Evolutionary conservation across 805 yeast genomes (phyloP).

Genomic region (Jamesozyma jinghongensis): DNA sequence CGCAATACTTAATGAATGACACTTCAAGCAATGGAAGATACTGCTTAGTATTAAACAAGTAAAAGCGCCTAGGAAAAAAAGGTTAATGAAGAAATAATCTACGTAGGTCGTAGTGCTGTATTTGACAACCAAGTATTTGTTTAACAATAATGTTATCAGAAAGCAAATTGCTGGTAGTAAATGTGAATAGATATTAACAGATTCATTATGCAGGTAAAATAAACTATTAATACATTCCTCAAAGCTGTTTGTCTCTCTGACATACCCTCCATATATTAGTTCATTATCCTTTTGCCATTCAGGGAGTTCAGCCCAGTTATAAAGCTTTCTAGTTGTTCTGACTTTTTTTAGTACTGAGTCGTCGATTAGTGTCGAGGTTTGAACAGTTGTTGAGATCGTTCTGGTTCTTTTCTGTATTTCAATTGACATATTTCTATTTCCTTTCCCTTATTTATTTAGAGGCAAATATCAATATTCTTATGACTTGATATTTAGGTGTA

Average conservation of each 20-base stretch:
- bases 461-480: too few species aligned
- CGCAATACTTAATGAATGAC: constrained; percentile 50
- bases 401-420: neutral
- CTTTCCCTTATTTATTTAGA: too few species aligned
- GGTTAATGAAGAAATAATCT: constrained; percentile 28
- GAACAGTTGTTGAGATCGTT: neutral
- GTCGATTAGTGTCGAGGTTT: too few species aligned
- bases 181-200: constrained; percentile 66
- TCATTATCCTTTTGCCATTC: constrained; percentile 71
- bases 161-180: constrained; percentile 35
- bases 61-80: constrained; percentile 44
- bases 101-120: constrained; percentile 38
- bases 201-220: constrained; percentile 57
- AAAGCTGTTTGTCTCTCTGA: constrained; percentile 44
- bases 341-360: neutral
- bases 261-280: constrained; percentile 53
- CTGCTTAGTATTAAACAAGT: constrained; percentile 56
- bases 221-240: constrained; percentile 39
- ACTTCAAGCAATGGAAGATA: constrained; percentile 54
- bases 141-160: constrained; percentile 15
- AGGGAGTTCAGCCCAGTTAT: constrained; percentile 43
- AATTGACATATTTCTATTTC: too few species aligned
- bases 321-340: constrained; percentile 9
- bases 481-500: too few species aligned
- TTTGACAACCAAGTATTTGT: constrained; percentile 27